Evolutionary conservation across 768 basidiomycete species (phyloP).

Genomic region (Hypholoma fasciculare): DNA sequence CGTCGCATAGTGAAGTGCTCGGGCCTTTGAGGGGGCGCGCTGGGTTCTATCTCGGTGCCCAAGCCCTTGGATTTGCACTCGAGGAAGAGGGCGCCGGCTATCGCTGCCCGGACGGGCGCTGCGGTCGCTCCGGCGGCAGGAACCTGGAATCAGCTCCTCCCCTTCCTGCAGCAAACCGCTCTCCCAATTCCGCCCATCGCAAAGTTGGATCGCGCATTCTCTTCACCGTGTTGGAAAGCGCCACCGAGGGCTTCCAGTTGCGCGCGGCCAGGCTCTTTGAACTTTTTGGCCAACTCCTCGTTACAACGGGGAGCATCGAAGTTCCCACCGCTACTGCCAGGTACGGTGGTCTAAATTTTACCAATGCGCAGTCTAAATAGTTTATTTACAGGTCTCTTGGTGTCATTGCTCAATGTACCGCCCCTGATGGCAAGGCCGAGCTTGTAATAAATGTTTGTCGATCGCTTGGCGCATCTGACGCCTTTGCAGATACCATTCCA

Average conservation of each 20-base stretch:
- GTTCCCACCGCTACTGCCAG: constrained; percentile 89
- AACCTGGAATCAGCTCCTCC: constrained; percentile 85
- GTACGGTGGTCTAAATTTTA: constrained; percentile 34
- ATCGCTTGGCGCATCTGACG: not conserved
- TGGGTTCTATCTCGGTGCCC: no score
- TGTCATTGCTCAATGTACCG: constrained; percentile 91
- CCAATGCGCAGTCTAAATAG: constrained; percentile 5
- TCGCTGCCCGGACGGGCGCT: no score
- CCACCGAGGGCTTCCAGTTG: constrained; percentile 86
- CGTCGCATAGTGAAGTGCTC: no score
- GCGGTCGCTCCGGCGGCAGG: no score
- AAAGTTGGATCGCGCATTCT: constrained; percentile 92
- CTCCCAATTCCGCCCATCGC: constrained; percentile 69
- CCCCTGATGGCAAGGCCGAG: constrained; percentile 81
- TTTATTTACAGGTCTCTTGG: constrained; percentile 67
- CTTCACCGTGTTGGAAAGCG: constrained; percentile 87
- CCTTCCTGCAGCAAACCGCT: constrained; percentile 82
- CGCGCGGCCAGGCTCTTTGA: constrained; percentile 75
- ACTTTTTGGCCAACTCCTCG: constrained; percentile 70
- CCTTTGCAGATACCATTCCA: constrained; percentile 78
- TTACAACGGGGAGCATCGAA: constrained; percentile 84
- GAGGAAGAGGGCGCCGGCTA: no score
- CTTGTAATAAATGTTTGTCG: constrained; percentile 53
- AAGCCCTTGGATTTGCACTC: no score
- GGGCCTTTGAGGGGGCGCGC: no score